Base-by-base conservation (phyloP, 2,329 filamentous ascomycete species). In the Penicillium sp. region DNA sequence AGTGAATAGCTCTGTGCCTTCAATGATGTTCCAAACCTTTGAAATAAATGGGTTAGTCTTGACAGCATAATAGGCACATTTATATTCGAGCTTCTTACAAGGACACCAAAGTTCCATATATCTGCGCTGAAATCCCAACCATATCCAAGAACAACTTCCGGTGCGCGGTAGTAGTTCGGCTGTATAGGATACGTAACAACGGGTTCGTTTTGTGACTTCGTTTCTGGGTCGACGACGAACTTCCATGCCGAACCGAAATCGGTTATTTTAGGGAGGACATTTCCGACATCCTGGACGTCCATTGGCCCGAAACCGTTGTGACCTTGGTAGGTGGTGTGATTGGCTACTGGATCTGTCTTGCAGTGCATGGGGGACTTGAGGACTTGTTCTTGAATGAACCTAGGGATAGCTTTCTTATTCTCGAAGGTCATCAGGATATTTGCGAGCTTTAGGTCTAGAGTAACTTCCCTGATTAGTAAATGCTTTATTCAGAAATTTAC, bases 151-250 rank as follows among this genome's bases (percentile, higher is more conserved):
- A 75, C 68, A 6, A 74, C 72, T 53, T 75, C 73, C 3, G 74
- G 73, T 1, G 71, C 71, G 39, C 70, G 70, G 48, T 72, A 75
- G 19, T 67, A 61, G 39, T 70, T 66, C 17, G 71, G 71, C 66
- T 85, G 55, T 74, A 82, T 68, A 67, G 77, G 59, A 15, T 78
- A 65, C 72, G 21, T 42, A 42, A 82, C 59, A 8, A 59, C 63
- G 64, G 71, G 58, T 55, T 53, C 57, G 12, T 53, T 38, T 13
- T 45, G 63, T 62, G 57, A 56, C 58, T 21, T 59, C 47, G 0
- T 38, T 17, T 12, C 33, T 42, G 10, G 60, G 29, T 8, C 66
- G 52, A 25, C 13, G 1, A 1, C 13, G 13, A 42, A 9, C 6
- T 17, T 13, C 21, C 39, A 25, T 23, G 47, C 53, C n/a, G 67